A percentile compares a stretch with the other conserved stretches of the same genome.
Evolutionary conservation across 139 green algal species (phyloP).

Genomic region (Chlorella sp.): DNA sequence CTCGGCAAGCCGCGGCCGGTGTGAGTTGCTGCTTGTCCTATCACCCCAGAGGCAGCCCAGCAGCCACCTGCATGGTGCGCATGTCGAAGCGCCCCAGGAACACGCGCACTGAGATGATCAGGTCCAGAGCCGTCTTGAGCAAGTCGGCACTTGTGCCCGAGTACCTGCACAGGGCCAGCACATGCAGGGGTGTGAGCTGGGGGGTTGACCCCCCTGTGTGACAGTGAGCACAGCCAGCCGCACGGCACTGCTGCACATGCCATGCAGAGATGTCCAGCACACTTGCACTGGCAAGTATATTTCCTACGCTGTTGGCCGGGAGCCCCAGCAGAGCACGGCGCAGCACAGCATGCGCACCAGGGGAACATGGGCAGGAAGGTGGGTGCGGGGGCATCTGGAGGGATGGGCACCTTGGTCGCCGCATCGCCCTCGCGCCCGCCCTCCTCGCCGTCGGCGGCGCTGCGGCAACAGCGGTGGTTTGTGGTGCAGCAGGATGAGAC

Average conservation of each 20-base stretch:
- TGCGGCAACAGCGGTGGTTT: no score
- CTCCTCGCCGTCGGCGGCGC: no score
- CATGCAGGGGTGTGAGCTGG: neutral
- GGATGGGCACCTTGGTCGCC: constrained; percentile 15
- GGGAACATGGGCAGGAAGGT: constrained; percentile 89
- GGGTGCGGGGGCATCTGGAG: constrained; percentile 17
- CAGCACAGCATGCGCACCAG: constrained; percentile 46
- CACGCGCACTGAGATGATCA: constrained; percentile 85
- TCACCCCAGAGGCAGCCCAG: no score
- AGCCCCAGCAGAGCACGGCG: neutral
- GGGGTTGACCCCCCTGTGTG: no score
- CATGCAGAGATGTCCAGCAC: neutral
- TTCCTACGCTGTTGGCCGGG: neutral
- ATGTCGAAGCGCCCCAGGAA: constrained; percentile 93
- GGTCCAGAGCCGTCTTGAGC: constrained; percentile 85
- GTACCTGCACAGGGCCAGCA: constrained; percentile 49
- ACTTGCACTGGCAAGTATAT: neutral
- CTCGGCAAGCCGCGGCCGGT: no score
- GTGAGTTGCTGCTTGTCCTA: no score
- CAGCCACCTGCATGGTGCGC: constrained; percentile 84
- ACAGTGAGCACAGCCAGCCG: no score
- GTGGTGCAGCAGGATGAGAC: no score
- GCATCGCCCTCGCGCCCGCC: no score
- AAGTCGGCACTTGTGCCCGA: constrained; percentile 87
- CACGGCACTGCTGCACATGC: neutral